These are phyloP conservation scores for Calonectria pauciramosa DNA, from an alignment of 2,329 filamentous ascomycete genomes.

Conservation along the genomic window DNA sequence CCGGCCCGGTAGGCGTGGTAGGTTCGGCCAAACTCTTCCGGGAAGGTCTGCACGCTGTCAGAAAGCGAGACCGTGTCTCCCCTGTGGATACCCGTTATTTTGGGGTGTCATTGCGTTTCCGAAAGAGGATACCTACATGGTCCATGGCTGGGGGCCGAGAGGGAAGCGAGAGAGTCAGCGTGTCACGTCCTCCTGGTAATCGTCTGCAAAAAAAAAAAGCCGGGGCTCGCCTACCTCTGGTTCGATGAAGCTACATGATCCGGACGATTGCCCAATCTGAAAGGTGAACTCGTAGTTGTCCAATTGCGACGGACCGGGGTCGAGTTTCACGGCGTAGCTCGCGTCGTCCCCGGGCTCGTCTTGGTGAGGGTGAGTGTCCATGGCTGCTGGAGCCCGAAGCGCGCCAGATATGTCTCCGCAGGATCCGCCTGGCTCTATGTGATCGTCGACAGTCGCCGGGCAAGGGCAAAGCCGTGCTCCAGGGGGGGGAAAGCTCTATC, in stretches of 20 bases:
- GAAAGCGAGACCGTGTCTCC: conserved; percentile 27
- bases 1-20: conserved; percentile 61
- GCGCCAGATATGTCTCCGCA: background rate
- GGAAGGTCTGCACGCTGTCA: conserved; percentile 54
- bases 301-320: background rate
- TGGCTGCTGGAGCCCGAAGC: background rate
- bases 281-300: conserved; percentile 13
- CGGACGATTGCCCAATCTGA: background rate
- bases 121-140: conserved; percentile 16
- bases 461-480: background rate
- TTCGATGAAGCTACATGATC: conserved; percentile 14
- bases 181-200: background rate
- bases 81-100: conserved; percentile 6
- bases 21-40: conserved; percentile 57
- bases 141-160: background rate
- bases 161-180: background rate
- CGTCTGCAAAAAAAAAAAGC: background rate
- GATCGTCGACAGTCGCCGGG: background rate
- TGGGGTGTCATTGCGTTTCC: background rate
- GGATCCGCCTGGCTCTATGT: background rate
- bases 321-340: background rate
- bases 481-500: background rate
- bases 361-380: background rate
- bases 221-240: conserved; percentile 1
- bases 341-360: background rate